Percentiles rank a stretch among this genome's conserved stretches.
phyloP scores from a whole-genome alignment of 2,329 filamentous ascomycete species.

The Orbilia oligospora region DNA sequence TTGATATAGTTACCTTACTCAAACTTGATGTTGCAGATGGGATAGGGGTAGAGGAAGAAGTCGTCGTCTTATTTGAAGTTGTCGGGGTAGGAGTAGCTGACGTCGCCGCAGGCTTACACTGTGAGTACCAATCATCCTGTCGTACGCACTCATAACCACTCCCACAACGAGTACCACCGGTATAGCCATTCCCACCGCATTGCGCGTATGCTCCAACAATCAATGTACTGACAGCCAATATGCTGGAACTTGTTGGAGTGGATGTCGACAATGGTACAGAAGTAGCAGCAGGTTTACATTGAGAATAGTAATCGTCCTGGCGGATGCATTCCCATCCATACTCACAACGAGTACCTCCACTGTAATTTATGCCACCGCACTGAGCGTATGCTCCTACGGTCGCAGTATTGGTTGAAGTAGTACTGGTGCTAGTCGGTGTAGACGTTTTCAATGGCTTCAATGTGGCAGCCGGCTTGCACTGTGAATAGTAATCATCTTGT shows the following conservation, averaged over 20 bases:
- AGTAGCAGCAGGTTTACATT: slow-evolving; percentile 66
- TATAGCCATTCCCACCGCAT: too few species aligned
- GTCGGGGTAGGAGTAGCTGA: too few species aligned
- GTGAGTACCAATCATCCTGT: neutral
- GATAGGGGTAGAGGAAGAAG: neutral
- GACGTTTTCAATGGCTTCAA: neutral
- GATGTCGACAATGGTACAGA: too few species aligned
- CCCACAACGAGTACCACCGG: too few species aligned
- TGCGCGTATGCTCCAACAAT: too few species aligned
- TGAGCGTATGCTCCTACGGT: slow-evolving; percentile 8
- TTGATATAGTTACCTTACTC: neutral
- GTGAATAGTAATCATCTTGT: slow-evolving; percentile 56
- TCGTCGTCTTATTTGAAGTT: neutral
- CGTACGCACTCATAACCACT: neutral
- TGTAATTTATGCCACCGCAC: slow-evolving; percentile 62
- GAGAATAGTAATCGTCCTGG: slow-evolving; percentile 68
- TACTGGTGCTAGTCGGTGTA: neutral
- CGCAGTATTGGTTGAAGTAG: slow-evolving; percentile 5
- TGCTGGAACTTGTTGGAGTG: too few species aligned
- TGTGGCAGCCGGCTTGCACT: slow-evolving; percentile 42
- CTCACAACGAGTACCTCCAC: slow-evolving; percentile 67
- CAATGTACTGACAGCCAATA: too few species aligned
- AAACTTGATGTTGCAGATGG: slow-evolving; percentile 27
- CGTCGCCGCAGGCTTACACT: too few species aligned
- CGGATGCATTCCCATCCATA: slow-evolving; percentile 67